These are phyloP conservation scores for Cubamyces lactineus DNA, from an alignment of 768 basidiomycete species.

Conservation along the genomic window DNA sequence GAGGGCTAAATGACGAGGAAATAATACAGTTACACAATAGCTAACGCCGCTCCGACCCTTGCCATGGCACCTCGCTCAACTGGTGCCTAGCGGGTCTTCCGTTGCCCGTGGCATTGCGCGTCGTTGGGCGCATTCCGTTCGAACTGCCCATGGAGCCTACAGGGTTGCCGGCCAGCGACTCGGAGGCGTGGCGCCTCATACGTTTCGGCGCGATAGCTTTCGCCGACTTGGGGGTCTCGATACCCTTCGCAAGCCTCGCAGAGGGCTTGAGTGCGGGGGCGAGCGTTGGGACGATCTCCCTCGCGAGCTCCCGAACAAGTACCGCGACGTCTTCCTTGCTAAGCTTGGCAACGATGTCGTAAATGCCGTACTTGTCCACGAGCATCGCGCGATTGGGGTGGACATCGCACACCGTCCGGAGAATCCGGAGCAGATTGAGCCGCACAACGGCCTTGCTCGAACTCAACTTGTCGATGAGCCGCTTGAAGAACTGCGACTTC, in stretches of 20 bases:
- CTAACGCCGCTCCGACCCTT: conserved; percentile 31
- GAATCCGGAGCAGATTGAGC: conserved; percentile 84
- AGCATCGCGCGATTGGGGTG: conserved; percentile 84
- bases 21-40: conserved; percentile 12
- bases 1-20: background rate
- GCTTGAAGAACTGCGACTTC: conserved; percentile 83
- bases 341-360: conserved; percentile 78
- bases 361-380: conserved; percentile 80
- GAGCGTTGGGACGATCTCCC: conserved; percentile 81
- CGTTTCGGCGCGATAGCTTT: conserved; percentile 62
- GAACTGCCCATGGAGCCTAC: conserved; percentile 24
- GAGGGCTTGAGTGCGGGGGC: conserved; percentile 69
- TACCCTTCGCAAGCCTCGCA: conserved; percentile 37
- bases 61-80: conserved; percentile 69
- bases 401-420: conserved; percentile 85
- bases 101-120: conserved; percentile 40
- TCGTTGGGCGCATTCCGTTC: conserved; percentile 21
- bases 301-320: conserved; percentile 85
- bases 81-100: conserved; percentile 51
- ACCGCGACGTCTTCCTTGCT: conserved; percentile 89
- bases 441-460: conserved; percentile 86
- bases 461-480: conserved; percentile 80
- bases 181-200: conserved; percentile 70
- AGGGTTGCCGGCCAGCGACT: conserved; percentile 49
- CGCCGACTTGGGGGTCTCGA: conserved; percentile 42